Base-by-base conservation (phyloP, 495 filamentous ascomycete species). In the Tuber borchii region DNA sequence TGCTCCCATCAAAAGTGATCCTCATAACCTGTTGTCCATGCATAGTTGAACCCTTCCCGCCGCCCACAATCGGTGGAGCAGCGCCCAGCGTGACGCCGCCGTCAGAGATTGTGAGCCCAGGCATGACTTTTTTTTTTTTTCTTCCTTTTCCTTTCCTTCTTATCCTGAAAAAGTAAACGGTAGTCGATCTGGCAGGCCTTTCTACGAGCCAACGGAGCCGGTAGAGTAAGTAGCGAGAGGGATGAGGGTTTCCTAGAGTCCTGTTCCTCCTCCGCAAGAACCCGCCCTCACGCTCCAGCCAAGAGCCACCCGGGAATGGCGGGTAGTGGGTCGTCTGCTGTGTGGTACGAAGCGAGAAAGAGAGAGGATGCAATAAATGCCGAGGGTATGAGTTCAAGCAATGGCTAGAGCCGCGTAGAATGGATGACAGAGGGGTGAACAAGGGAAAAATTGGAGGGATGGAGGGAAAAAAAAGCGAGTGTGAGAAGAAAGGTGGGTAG, bases 21-120 rank as follows among this genome's bases (percentile, higher is more conserved):
- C 89, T 86, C 86, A 90, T 88, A 70, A 87, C 86, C 82, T 90
- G 89, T 48, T 79, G 77, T 10, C 73, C 76, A n/a, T 79, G 78
- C 20, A 79, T 69, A 44, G 40, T 75, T 31, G 56, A 26, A 34
- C n/a, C 72, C 45, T 72, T 78, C 45, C 78, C 78, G 42, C 70
- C 40, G 39, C 75, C 75, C 65, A 77, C 71, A 10, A 51, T 77
- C 20, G 34, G 65, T 34, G 46, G 69, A 37, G 79, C 79, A 34
- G 80, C 68, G 37, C 80, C 80, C 69, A 81, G 46, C 46, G 69
- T 69, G 72, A 81, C 68, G 42, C 80, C 80, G 31, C 43, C 48
- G 31, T 70, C 75, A 34, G 80, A 80, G 65, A 81, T 80, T 71
- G 79, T 69, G 69, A 81, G 65, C 43, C 74, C 70, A 71, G 80